Conservation (phyloP, 2,329 filamentous ascomycete species). For the Alternaria novae-zelandiae region DNA sequence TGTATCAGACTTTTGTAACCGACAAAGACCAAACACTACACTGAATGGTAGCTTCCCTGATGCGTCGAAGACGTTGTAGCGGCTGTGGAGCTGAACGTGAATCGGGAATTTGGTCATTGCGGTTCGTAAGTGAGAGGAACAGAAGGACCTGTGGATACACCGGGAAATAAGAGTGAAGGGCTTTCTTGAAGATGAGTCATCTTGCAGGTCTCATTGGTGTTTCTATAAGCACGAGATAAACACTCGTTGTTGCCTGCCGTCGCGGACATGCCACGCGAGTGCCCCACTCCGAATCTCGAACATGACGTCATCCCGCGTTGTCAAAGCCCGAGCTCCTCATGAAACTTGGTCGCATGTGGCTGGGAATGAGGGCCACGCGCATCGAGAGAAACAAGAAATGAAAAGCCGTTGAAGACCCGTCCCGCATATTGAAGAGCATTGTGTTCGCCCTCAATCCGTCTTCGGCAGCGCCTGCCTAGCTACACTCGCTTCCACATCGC, state of each 20-base stretch:
- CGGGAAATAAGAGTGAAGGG: not conserved
- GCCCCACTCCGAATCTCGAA: not conserved
- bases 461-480: not conserved
- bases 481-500: not conserved
- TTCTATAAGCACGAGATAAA: not conserved
- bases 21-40: constrained; percentile 1
- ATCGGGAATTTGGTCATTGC: not conserved
- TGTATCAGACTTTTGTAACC: not conserved
- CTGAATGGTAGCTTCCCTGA: not conserved
- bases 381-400: not conserved
- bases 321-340: constrained; percentile 1
- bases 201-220: not conserved
- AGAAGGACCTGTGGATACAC: not conserved
- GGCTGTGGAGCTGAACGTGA: not conserved
- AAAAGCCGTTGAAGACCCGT: not conserved
- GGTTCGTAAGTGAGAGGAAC: not conserved
- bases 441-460: not conserved
- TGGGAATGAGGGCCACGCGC: not conserved
- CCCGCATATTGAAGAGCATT: not conserved
- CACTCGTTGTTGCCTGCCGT: not conserved
- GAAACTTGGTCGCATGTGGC: constrained; percentile 10
- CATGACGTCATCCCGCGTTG: constrained; percentile 6
- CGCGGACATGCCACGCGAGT: not conserved
- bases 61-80: not conserved
- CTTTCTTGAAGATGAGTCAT: not conserved